These are phyloP conservation scores for Diaporthe vexans DNA, from an alignment of 2,329 filamentous ascomycete species.

Conservation along the genomic window DNA sequence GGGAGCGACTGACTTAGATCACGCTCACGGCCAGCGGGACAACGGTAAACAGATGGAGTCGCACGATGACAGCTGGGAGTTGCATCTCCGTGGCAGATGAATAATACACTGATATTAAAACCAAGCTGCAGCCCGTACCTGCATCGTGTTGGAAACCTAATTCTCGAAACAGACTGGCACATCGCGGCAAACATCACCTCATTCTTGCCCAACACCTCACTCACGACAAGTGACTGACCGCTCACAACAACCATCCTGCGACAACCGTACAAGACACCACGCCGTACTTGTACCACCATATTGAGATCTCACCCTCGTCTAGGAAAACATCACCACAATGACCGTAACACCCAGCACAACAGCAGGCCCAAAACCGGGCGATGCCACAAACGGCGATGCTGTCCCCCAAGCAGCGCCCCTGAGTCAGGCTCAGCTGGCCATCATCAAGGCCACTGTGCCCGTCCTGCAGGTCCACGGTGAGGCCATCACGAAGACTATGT, in stretches of 20 bases:
- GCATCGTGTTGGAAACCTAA: not conserved
- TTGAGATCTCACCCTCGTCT: not conserved
- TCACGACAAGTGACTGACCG: not conserved
- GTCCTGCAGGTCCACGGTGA: slow-evolving; percentile 77
- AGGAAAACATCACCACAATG: not conserved
- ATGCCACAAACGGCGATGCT: slow-evolving; percentile 1
- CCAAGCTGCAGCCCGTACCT: slow-evolving; percentile 6
- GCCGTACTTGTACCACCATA: not conserved
- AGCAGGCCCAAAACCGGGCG: slow-evolving; percentile 27
- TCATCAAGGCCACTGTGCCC: slow-evolving; percentile 84
- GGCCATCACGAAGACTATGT: slow-evolving; percentile 80
- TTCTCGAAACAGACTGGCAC: not conserved
- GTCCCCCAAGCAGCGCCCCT: slow-evolving; percentile 55
- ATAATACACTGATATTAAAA: slow-evolving; percentile 13
- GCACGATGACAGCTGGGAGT: not conserved
- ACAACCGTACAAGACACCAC: not conserved
- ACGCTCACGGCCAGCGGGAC: not conserved
- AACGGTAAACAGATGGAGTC: not conserved
- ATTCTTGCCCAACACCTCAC: slow-evolving; percentile 7
- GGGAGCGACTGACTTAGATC: slow-evolving; percentile 2
- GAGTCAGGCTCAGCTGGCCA: slow-evolving; percentile 74
- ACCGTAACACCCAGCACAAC: slow-evolving; percentile 23
- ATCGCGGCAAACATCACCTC: not conserved
- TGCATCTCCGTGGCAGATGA: slow-evolving; percentile 30
- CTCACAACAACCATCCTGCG: not conserved